Evolutionary conservation across 1,284 basidiomycete species (phyloP).

Genomic region (Pterulicium gracile): DNA sequence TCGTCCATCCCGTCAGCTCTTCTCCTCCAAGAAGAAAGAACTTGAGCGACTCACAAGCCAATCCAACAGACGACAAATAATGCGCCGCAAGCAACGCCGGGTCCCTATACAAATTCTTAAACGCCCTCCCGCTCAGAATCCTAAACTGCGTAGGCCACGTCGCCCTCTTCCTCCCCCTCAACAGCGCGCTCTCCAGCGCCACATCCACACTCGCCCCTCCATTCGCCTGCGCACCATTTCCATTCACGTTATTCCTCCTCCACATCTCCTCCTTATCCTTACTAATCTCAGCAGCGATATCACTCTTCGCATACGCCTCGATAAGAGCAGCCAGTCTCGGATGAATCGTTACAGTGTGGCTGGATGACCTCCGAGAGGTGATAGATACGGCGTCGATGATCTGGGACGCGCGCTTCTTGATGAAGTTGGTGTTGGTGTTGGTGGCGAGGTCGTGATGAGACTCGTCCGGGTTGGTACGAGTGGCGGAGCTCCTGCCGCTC

Average conservation of each 20-base stretch:
- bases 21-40: too few relatives aligned
- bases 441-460: constrained; percentile 31
- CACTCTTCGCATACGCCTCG: constrained; percentile 58
- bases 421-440: constrained; percentile 41
- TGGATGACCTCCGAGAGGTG: constrained; percentile 22
- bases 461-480: too few relatives aligned
- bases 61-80: constrained; percentile 74
- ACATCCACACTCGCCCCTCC: constrained; percentile 49
- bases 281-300: constrained; percentile 52
- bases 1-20: too few relatives aligned
- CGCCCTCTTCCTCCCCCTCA: constrained; percentile 77
- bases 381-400: constrained; percentile 59
- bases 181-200: constrained; percentile 48
- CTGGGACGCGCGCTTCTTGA: constrained; percentile 70
- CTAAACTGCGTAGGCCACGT: constrained; percentile 84
- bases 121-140: constrained; percentile 90
- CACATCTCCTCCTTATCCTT: constrained; percentile 50
- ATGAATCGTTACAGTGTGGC: constrained; percentile 33
- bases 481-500: constrained; percentile 11
- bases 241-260: constrained; percentile 20
- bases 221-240: constrained; percentile 17
- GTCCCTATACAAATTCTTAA: constrained; percentile 95
- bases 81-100: constrained; percentile 87
- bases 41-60: constrained; percentile 54
- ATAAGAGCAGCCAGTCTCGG: constrained; percentile 71